Percentiles rank a stretch among this genome's conserved stretches.
phyloP scores from a whole-genome alignment of 2,329 filamentous ascomycete species.

The Juglanconis sp. region DNA sequence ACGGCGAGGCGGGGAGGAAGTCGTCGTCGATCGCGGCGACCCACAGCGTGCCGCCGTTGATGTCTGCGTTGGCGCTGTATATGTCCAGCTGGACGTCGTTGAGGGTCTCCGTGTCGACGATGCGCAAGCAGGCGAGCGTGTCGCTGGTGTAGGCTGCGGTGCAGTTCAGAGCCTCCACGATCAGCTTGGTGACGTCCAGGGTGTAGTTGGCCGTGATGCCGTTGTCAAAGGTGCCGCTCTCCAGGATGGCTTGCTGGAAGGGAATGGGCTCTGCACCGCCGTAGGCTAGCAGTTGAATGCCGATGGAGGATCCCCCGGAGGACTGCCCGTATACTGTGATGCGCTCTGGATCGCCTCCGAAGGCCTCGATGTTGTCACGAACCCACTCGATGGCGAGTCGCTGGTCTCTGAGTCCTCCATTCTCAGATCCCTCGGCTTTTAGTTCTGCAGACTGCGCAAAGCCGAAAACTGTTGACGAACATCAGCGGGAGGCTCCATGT shows the following conservation, averaged over 20 bases:
- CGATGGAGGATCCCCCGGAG: slow-evolving; percentile 19
- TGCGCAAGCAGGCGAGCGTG: slow-evolving; percentile 45
- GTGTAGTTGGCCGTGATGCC: slow-evolving; percentile 48
- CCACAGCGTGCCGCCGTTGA: slow-evolving; percentile 52
- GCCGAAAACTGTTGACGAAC: slow-evolving; percentile 23
- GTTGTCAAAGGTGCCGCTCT: slow-evolving; percentile 49
- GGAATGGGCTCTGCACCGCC: slow-evolving; percentile 39
- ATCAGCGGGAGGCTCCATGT: not conserved
- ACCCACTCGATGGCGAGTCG: slow-evolving; percentile 43
- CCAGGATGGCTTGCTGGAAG: slow-evolving; percentile 44
- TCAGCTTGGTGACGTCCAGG: slow-evolving; percentile 40
- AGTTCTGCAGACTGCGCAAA: slow-evolving; percentile 29
- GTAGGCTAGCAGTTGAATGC: slow-evolving; percentile 47
- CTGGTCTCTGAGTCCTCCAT: slow-evolving; percentile 45
- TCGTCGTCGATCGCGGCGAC: slow-evolving; percentile 47
- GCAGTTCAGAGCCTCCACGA: slow-evolving; percentile 43
- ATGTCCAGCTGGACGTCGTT: slow-evolving; percentile 42
- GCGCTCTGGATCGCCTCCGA: slow-evolving; percentile 31
- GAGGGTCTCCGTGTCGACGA: slow-evolving; percentile 38
- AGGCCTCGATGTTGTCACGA: slow-evolving; percentile 32
- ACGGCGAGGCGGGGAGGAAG: slow-evolving; percentile 44
- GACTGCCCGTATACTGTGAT: slow-evolving; percentile 20
- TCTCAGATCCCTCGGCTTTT: slow-evolving; percentile 32
- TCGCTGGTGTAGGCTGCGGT: slow-evolving; percentile 30
- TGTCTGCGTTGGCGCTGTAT: slow-evolving; percentile 34